A percentile compares a stretch with the other conserved stretches of the same genome.
Evolutionary conservation across 805 yeast species (phyloP).

Genomic region (Wilhelminamyces savonicus): DNA sequence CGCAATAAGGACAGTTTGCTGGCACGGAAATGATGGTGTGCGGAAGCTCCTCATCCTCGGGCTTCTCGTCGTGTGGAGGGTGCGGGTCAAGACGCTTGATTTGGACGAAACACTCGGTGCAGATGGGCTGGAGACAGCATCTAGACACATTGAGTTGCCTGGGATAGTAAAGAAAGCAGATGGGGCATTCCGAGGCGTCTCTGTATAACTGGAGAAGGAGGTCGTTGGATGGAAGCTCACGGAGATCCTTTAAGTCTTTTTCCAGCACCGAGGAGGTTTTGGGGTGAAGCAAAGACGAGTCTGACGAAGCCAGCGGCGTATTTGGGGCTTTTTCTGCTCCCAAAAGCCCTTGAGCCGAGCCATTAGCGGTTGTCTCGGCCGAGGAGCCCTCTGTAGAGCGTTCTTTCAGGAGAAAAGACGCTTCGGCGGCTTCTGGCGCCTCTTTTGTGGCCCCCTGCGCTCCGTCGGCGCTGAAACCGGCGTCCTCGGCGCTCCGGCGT

Average conservation of each 20-base stretch:
- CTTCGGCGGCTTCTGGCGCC: too few relatives aligned
- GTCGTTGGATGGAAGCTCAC: slow-evolving; percentile 33
- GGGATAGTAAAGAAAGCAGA: slow-evolving; percentile 86
- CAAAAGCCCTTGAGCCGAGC: too few relatives aligned
- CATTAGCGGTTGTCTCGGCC: too few relatives aligned
- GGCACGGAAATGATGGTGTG: slow-evolving; percentile 76
- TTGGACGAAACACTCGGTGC: slow-evolving; percentile 96
- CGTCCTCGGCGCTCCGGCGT: background rate
- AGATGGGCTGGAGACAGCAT: slow-evolving; percentile 90
- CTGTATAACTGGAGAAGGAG: slow-evolving; percentile 58
- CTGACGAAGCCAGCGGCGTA: too few relatives aligned
- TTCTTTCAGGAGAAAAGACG: too few relatives aligned
- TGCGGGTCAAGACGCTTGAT: slow-evolving; percentile 90
- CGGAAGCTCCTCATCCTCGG: slow-evolving; percentile 34
- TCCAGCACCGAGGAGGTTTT: background rate
- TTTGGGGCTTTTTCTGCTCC: too few relatives aligned
- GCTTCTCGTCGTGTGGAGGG: slow-evolving; percentile 70
- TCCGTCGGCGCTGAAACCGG: too few relatives aligned
- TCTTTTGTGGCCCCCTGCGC: too few relatives aligned
- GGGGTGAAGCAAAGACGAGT: background rate
- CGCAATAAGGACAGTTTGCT: slow-evolving; percentile 91
- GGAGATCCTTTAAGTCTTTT: too few relatives aligned
- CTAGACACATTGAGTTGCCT: slow-evolving; percentile 68
- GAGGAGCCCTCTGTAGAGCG: too few relatives aligned
- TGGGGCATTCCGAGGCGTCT: slow-evolving; percentile 81